Base-by-base conservation (phyloP, 306 rosid genomes). In the Ormosia emarginata region DNA sequence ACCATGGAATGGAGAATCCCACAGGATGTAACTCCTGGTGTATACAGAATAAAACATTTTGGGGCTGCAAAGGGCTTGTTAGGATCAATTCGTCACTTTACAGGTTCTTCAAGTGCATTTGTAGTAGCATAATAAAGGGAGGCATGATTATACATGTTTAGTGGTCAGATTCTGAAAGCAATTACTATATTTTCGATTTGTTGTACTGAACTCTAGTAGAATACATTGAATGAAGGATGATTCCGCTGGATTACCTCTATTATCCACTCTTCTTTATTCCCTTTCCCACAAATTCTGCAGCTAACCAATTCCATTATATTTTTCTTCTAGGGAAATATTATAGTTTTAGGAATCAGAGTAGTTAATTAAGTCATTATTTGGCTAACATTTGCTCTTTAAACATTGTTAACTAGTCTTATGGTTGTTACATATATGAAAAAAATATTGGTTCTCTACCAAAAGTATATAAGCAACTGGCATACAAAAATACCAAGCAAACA, bases 1-100 rank as follows among this genome's bases (percentile, higher is more conserved):
- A 85, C 90, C 59, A 81, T 95, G n/a, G 94, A 93, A 79, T 95
- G 99, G 99, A 93, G 91, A 84, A 88, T 93, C 47, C 97, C 98
- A 3, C 55, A 74, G 64, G 87, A 85, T 50, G 88, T 89, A 7
- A 36, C 89, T 62, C 87, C 92, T 2, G 99, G 98, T 36, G 89
- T 95, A 24, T 95, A 93, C 88, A 85, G 96, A 74, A 86, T 93
- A 12, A 90, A 80, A 50, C 99, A 95, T 87, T 93, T 95, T 58
- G 98, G 99, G 17, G 98, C 97, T 81, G 75, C 99, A 13, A 93
- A 85, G 90, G 68, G 83, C 8, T 81, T 92, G 9, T 18, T 90
- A 0, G 93, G 98, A 46, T 85, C 98, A 0, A 83, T 90, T 79
- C 88, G 46, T 71, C 99, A 93, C 79, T 95, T 95, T 67, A 90